Percentiles rank a stretch among this genome's conserved stretches.
Conservation (phyloP, 2,329 filamentous ascomycete species). For the Aspergillus sp. region DNA sequence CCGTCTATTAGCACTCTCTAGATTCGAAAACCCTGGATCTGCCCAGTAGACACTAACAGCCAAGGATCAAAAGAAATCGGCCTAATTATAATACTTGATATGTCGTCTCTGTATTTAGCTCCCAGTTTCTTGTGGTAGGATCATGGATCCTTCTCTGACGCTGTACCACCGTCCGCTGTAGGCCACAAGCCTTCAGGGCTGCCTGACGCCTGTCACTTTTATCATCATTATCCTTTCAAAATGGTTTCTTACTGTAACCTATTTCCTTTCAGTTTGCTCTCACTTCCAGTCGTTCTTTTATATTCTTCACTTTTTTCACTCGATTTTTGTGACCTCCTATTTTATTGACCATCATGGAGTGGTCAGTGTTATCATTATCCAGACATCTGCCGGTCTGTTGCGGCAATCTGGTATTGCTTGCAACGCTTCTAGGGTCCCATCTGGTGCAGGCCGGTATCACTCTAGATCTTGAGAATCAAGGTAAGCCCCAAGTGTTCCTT, state of each 20-base stretch:
- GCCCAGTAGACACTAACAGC: not conserved
- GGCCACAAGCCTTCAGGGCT: not conserved
- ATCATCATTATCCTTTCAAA: not conserved
- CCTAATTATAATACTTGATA: no score
- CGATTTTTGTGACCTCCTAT: not conserved
- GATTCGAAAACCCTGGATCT: not conserved
- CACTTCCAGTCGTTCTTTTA: not conserved
- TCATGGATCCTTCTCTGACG: not conserved
- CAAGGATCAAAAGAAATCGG: not conserved
- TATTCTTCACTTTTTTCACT: not conserved
- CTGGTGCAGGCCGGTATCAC: conserved; percentile 13
- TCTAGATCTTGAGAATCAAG: conserved; percentile 18
- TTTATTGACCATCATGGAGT: not conserved
- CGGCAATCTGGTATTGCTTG: not conserved
- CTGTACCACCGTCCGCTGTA: not conserved
- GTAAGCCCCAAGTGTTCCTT: conserved; percentile 11
- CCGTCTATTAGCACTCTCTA: not conserved
- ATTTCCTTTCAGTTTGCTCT: not conserved
- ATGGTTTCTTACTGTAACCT: not conserved
- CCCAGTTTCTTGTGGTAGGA: not conserved
- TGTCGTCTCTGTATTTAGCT: no score
- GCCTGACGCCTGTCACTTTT: not conserved
- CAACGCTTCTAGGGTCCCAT: conserved; percentile 14
- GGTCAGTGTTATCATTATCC: not conserved
- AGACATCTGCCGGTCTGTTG: not conserved